These are phyloP conservation scores for Abortiporus biennis DNA, from an alignment of 1,284 basidiomycete genomes.

Conservation along the genomic window DNA sequence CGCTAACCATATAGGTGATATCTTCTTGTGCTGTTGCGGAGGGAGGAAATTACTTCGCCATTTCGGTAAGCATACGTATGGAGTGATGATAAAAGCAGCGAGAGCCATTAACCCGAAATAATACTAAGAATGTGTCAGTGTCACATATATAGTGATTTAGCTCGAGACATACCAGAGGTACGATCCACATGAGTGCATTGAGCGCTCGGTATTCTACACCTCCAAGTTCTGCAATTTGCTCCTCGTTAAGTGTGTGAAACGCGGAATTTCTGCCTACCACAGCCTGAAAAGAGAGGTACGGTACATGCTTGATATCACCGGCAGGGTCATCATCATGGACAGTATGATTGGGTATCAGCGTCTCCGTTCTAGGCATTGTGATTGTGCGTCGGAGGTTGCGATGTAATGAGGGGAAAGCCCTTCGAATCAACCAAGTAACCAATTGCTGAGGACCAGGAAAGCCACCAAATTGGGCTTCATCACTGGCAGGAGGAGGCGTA, in stretches of 20 bases:
- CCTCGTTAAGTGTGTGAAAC: constrained; percentile 77
- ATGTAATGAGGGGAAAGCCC: constrained; percentile 53
- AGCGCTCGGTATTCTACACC: constrained; percentile 94
- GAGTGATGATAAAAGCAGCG: constrained; percentile 56
- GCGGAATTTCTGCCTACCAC: constrained; percentile 82
- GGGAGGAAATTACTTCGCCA: constrained; percentile 53
- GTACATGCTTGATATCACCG: constrained; percentile 47
- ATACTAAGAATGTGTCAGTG: no score
- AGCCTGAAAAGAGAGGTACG: constrained; percentile 86
- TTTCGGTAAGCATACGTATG: constrained; percentile 58
- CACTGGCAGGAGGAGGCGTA: no score
- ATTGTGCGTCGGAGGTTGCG: constrained; percentile 53
- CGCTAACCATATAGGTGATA: constrained; percentile 55
- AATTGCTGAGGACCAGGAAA: constrained; percentile 72
- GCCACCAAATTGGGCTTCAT: no score
- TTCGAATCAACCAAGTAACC: constrained; percentile 37
- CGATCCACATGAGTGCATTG: constrained; percentile 63
- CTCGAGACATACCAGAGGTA: constrained; percentile 26
- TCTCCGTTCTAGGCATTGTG: constrained; percentile 70
- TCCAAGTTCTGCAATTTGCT: constrained; percentile 88
- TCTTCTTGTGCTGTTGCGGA: constrained; percentile 44
- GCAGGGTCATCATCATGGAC: constrained; percentile 16
- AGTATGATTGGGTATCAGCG: constrained; percentile 41
- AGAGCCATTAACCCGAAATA: constrained; percentile 30
- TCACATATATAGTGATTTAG: no score